phyloP scores from a whole-genome alignment of 805 yeast species.

The Saturnispora ahearnii region DNA sequence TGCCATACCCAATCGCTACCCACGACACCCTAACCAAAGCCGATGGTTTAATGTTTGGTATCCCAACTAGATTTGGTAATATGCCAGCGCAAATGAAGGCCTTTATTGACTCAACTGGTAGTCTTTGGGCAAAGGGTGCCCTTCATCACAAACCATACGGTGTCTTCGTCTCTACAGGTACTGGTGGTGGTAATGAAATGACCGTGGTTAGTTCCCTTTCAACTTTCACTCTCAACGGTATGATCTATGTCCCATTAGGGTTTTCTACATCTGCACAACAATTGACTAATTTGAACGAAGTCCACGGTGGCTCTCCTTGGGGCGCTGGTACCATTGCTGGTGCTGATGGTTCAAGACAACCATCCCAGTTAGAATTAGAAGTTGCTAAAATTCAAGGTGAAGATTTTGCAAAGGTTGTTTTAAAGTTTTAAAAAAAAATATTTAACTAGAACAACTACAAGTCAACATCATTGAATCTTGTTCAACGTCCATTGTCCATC shows the following conservation, averaged over 20 bases:
- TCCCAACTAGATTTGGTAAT: slow-evolving; percentile 81
- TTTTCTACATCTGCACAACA: slow-evolving; percentile 47
- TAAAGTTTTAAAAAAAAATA: slow-evolving; percentile 15
- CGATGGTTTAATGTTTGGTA: slow-evolving; percentile 79
- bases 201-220: slow-evolving; percentile 60
- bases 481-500: slow-evolving; percentile 47
- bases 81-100: slow-evolving; percentile 70
- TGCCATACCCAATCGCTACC: slow-evolving; percentile 58
- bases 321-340: slow-evolving; percentile 81
- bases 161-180: slow-evolving; percentile 63
- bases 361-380: slow-evolving; percentile 53
- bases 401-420: slow-evolving; percentile 43
- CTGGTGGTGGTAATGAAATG: slow-evolving; percentile 81
- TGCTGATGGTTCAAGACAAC: slow-evolving; percentile 65
- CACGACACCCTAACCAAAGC: slow-evolving; percentile 47
- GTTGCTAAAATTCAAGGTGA: slow-evolving; percentile 62
- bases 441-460: slow-evolving; percentile 48
- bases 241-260: slow-evolving; percentile 75
- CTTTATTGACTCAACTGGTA: slow-evolving; percentile 73
- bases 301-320: slow-evolving; percentile 78
- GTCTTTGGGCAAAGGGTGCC: slow-evolving; percentile 68
- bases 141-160: slow-evolving; percentile 69
- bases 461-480: slow-evolving; percentile 59
- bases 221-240: slow-evolving; percentile 68
- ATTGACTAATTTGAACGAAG: slow-evolving; percentile 47